Base-by-base conservation (phyloP, 2,329 filamentous ascomycete genomes). In the Cladosporium sp. region DNA sequence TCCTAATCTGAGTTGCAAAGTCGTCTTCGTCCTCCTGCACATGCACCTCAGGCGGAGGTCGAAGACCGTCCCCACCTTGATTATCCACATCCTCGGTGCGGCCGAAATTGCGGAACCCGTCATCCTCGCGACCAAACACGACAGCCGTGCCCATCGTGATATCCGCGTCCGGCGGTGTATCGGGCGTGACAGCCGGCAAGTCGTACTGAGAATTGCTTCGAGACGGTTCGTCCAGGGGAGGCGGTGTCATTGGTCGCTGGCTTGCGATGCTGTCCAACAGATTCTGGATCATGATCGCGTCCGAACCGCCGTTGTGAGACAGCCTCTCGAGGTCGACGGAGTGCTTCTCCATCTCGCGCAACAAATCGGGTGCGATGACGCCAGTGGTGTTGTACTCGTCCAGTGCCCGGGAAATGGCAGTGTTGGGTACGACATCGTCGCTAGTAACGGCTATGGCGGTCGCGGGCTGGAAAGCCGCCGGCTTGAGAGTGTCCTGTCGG, bases 201-300 rank as follows among this genome's bases (percentile, higher is more conserved):
- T 63, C 59, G 40, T 63, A 63, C 42, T 62, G 59, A 35, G 54
- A 50, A 9, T 50, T 50, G n/a, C 40, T 50, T 16, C 48, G 32
- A 6, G 48, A 43, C 54, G 31, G 61, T 33, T 52, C 42, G 8
- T 52, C 53, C 18, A 38, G 8, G 7, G 38, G 32, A 9, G 48
- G 33, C 7, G 48, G 40, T 28, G 40, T 50, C 16, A 43, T 22
- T 11, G 40, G 18, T n/a, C 48, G 53, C 32, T 58, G 52, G 19
- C 40, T 45, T 18, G 52, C 53, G 38, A 70, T 62, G 56, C 64
- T 64, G 35, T 68, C 64, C 19, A 70, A 57, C 35, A 70, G 53
- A 44, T 63, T 66, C 44, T 67, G 62, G 3, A 69, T 59, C 59
- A 68, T 67, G 16, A 60, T 56, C 10, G 63, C 66, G 57, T 70